Evolutionary conservation across 1,284 basidiomycete genomes (phyloP).

Genomic region (Porogramme epimiltina): DNA sequence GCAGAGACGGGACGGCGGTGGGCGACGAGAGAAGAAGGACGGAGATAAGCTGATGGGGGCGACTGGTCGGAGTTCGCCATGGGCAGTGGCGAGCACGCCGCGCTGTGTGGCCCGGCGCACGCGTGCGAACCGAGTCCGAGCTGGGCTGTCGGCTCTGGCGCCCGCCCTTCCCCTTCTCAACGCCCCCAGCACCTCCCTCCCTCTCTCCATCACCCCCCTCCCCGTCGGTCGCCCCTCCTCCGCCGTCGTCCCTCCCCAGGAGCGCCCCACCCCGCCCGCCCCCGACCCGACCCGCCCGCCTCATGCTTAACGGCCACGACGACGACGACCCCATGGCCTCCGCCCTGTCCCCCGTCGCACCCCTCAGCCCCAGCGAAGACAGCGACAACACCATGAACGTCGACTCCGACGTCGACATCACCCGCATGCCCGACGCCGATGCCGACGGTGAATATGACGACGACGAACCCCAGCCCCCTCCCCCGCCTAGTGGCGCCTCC

Average conservation of each 20-base stretch:
- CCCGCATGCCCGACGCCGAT: slow-evolving; percentile 39
- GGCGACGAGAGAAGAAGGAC: slow-evolving; percentile 9
- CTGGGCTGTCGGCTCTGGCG: slow-evolving; percentile 36
- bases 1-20: slow-evolving; percentile 1
- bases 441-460: slow-evolving; percentile 42
- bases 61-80: slow-evolving; percentile 34
- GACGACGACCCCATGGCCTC: slow-evolving; percentile 41
- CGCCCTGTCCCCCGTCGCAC: slow-evolving; percentile 25
- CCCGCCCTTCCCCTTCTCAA: slow-evolving; percentile 49
- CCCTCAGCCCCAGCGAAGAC: slow-evolving; percentile 28
- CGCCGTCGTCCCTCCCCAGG: slow-evolving; percentile 30
- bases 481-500: slow-evolving; percentile 26
- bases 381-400: slow-evolving; percentile 41
- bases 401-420: slow-evolving; percentile 46
- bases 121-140: slow-evolving; percentile 38
- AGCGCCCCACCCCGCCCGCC: slow-evolving; percentile 25
- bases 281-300: slow-evolving; percentile 33
- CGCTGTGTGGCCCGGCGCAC: slow-evolving; percentile 31
- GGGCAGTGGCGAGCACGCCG: slow-evolving; percentile 33
- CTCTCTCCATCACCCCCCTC: slow-evolving; percentile 39
- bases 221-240: slow-evolving; percentile 42
- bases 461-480: slow-evolving; percentile 29
- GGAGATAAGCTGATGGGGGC: slow-evolving; percentile 26
- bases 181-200: slow-evolving; percentile 40
- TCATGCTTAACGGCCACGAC: slow-evolving; percentile 36